Evolutionary conservation across 2,329 filamentous ascomycete species (phyloP).

Genomic region (Fusarium staphyleae): DNA sequence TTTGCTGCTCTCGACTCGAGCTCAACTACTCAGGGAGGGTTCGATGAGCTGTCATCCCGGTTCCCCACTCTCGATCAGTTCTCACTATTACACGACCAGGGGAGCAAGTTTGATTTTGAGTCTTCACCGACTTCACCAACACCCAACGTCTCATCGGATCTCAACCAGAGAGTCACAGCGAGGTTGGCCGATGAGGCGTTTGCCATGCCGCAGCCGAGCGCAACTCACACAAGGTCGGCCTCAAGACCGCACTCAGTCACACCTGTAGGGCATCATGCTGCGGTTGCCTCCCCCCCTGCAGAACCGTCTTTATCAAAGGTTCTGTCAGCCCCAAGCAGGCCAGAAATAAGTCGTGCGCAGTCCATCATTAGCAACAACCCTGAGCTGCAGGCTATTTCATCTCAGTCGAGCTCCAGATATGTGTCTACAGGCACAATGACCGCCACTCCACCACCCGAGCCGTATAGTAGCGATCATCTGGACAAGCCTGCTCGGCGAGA

Average conservation of each 20-base stretch:
- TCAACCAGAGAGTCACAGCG: slow-evolving; percentile 74
- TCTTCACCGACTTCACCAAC: slow-evolving; percentile 56
- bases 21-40: slow-evolving; percentile 53
- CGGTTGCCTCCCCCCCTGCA: slow-evolving; percentile 37
- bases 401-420: slow-evolving; percentile 50
- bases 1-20: slow-evolving; percentile 87
- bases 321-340: slow-evolving; percentile 51
- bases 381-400: slow-evolving; percentile 65
- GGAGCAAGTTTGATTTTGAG: slow-evolving; percentile 85
- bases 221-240: slow-evolving; percentile 28
- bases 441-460: slow-evolving; percentile 61
- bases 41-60: slow-evolving; percentile 82
- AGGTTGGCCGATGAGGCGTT: slow-evolving; percentile 88
- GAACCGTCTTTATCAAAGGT: slow-evolving; percentile 49
- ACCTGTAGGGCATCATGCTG: slow-evolving; percentile 37
- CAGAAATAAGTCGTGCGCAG: slow-evolving; percentile 66
- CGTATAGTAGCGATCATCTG: slow-evolving; percentile 21
- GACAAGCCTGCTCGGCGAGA: slow-evolving; percentile 30
- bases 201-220: slow-evolving; percentile 51
- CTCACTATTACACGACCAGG: slow-evolving; percentile 84
- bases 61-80: slow-evolving; percentile 96
- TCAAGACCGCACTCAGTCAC: slow-evolving; percentile 45
- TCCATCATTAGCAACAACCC: slow-evolving; percentile 69
- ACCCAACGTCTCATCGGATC: slow-evolving; percentile 52
- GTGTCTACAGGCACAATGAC: slow-evolving; percentile 82